Evolutionary conservation across 192 early-diverging fungal genomes (phyloP).

Genomic region (Lobosporangium transversale): DNA sequence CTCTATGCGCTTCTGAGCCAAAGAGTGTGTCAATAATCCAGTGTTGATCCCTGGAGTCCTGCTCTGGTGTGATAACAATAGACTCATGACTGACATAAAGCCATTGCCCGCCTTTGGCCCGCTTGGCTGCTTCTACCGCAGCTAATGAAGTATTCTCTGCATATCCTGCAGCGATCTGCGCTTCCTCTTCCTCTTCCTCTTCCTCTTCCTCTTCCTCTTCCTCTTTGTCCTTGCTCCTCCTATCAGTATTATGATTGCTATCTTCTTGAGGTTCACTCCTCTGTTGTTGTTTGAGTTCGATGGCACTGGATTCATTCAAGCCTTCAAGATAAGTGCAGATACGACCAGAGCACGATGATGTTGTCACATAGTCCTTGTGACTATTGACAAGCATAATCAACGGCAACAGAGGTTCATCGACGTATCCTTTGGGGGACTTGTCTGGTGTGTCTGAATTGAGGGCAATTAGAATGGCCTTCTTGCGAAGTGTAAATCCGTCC

Average conservation of each 20-base stretch:
- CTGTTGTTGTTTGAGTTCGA: background rate
- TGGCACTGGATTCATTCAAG: conserved; percentile 23
- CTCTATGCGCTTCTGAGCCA: conserved; percentile 41
- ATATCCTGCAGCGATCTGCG: conserved; percentile 21
- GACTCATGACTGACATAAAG: conserved; percentile 61
- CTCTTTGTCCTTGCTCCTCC: too few relatives aligned
- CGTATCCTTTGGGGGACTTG: conserved; percentile 64
- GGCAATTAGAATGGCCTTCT: conserved; percentile 51
- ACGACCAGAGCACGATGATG: conserved; percentile 64
- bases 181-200: conserved; percentile 19
- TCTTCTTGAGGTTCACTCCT: background rate
- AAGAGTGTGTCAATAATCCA: conserved; percentile 48
- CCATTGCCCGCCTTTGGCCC: conserved; percentile 60
- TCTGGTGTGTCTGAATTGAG: conserved; percentile 54
- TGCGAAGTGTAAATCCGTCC: conserved; percentile 47
- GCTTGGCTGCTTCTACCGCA: conserved; percentile 33
- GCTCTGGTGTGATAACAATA: conserved; percentile 31
- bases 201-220: too few relatives aligned
- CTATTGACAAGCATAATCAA: conserved; percentile 60
- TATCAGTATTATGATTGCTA: background rate
- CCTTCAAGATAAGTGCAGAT: conserved; percentile 61
- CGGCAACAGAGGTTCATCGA: conserved; percentile 61
- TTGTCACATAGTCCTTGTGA: conserved; percentile 64
- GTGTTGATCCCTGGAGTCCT: conserved; percentile 5
- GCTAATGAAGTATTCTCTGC: conserved; percentile 29